A percentile compares a stretch with the other conserved stretches of the same genome.
phyloP scores from a whole-genome alignment of 108 stramenopile species.

The Pelagomonas calceolata region DNA sequence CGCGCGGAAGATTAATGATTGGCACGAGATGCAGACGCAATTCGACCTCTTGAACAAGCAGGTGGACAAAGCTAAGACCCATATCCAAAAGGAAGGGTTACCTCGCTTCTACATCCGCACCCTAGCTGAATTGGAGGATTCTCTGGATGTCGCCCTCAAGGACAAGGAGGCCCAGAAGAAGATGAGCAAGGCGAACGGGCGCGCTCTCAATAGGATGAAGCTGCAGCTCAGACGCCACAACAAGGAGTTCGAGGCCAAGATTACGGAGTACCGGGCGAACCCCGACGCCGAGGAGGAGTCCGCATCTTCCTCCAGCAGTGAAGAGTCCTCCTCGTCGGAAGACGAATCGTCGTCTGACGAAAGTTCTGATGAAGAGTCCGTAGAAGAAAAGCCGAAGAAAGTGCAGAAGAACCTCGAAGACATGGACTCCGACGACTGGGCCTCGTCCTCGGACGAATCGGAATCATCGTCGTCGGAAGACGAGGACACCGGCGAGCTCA shows the following conservation, averaged over 20 bases:
- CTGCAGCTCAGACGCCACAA: constrained; percentile 79
- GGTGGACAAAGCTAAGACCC: constrained; percentile 63
- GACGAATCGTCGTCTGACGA: neutral
- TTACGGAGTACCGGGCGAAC: constrained; percentile 65
- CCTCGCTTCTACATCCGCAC: constrained; percentile 69
- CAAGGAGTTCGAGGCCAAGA: constrained; percentile 62
- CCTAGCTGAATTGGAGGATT: constrained; percentile 77
- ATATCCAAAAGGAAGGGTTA: constrained; percentile 55
- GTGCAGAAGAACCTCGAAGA: constrained; percentile 17
- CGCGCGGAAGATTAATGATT: constrained; percentile 65
- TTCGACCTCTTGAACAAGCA: constrained; percentile 77
- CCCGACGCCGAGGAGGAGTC: constrained; percentile 38
- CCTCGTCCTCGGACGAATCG: constrained; percentile 14
- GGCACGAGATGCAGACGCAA: constrained; percentile 42
- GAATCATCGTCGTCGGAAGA: constrained; percentile 32
- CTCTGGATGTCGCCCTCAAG: constrained; percentile 52
- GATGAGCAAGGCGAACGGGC: constrained; percentile 72
- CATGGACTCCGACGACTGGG: constrained; percentile 30
- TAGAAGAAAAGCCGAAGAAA: constrained; percentile 6
- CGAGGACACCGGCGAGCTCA: constrained; percentile 53
- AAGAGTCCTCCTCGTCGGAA: neutral
- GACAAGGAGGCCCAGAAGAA: constrained; percentile 88
- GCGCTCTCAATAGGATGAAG: constrained; percentile 90
- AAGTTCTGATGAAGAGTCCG: constrained; percentile 22
- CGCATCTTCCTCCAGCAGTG: constrained; percentile 24